Percentiles rank a stretch among this genome's conserved stretches.
Evolutionary conservation across 192 early-diverging fungal species (phyloP).

Genomic region (Borealophlyctis nickersoniae): DNA sequence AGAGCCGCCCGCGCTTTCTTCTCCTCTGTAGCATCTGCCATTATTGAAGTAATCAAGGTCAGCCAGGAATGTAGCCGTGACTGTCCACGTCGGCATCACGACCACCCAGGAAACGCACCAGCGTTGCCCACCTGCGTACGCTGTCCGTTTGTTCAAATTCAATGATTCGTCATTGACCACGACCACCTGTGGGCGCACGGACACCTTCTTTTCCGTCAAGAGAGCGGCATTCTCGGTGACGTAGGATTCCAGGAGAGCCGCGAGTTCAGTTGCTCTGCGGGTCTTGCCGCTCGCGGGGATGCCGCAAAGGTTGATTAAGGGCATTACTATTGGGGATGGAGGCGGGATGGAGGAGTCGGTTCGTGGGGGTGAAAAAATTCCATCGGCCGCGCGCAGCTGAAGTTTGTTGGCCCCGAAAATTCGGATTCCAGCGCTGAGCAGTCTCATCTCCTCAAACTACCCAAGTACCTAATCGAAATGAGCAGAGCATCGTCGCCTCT

Average conservation of each 20-base stretch:
- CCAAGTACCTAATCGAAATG: too few relatives aligned
- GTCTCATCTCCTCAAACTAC: too few relatives aligned
- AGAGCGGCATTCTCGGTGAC: conserved; percentile 17
- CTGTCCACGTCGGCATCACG: too few relatives aligned
- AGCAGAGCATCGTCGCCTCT: too few relatives aligned
- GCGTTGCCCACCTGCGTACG: conserved; percentile 63
- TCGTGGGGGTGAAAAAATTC: too few relatives aligned
- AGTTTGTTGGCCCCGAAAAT: too few relatives aligned
- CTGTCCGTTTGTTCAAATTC: conserved; percentile 51
- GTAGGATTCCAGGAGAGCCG: conserved; percentile 48
- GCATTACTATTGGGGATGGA: too few relatives aligned
- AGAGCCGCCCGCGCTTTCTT: conserved; percentile 83
- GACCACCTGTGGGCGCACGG: conserved; percentile 38
- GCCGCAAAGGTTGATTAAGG: conserved; percentile 84
- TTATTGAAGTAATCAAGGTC: conserved; percentile 1
- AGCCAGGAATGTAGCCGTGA: background rate
- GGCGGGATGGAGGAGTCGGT: too few relatives aligned
- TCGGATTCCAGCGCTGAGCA: too few relatives aligned
- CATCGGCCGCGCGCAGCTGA: too few relatives aligned
- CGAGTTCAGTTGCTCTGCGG: conserved; percentile 70
- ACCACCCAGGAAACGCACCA: too few relatives aligned
- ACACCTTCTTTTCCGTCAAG: background rate
- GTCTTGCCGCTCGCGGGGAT: conserved; percentile 91
- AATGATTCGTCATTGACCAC: conserved; percentile 79
- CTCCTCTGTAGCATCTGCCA: conserved; percentile 61